Base-by-base conservation (phyloP, 2,329 filamentous ascomycete genomes). In the Xylariaceae sp. region DNA sequence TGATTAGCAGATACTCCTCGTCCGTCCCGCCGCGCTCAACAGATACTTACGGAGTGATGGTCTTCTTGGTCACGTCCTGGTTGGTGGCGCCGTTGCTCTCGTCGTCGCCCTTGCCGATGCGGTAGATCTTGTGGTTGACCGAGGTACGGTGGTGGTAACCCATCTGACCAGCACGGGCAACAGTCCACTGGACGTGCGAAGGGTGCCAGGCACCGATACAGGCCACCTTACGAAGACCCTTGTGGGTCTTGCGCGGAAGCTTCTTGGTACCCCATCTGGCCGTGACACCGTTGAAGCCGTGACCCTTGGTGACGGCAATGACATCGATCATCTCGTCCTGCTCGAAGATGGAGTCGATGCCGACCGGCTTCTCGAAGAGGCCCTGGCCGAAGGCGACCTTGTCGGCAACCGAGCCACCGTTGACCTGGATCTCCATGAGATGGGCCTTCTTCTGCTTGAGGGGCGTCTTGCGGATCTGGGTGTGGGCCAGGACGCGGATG, bases 391-490 rank as follows among this genome's bases (percentile, higher is more conserved):
- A 96, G 46, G 87, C 80, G 60, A 98, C 88, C 86, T 98, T 98
- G 72, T 96, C 88, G 62, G 87, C 75, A 53, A 95, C 63, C 69
- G 82, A 87, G 61, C 92, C 92, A 69, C 92, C 92, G 77, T 98
- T 98, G 81, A 98, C 71, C 77, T 98, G 92, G 68, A 98, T 88
- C 77, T 98, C 92, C 92, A 98, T 98, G 56, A 98, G 79, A 72
- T 98, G 92, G 60, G 92, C 90, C 86, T 96, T 98, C 89, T 98
- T 98, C 80, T 98, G 92, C 85, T 95, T 96, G 69, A 98, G 83
- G 49, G 92, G 90, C 44, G 92, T 96, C 83, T 93, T 90, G 80
- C 83, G 81, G 79, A 96, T 89, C 76, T 98, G 92, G 57, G 92
- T 95, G 83, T 98, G 92, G 67, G 92, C 90, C 66, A 98, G 89